phyloP scores from a whole-genome alignment of 2,329 filamentous ascomycete genomes.

The Colletotrichum caudatum region DNA sequence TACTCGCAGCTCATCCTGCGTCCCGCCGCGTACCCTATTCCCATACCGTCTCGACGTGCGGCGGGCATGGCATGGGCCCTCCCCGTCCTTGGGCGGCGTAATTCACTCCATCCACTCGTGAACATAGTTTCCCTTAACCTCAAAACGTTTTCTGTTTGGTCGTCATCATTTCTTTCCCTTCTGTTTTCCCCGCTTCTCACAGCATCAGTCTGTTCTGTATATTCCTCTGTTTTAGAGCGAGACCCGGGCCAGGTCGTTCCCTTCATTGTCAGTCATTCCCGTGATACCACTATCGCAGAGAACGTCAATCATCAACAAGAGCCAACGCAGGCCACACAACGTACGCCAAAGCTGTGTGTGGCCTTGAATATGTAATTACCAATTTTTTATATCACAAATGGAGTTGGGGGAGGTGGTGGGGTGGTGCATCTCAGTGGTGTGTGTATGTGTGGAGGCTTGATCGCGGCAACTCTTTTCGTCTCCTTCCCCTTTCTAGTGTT shows the following conservation, averaged over 20 bases:
- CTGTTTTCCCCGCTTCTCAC: slow-evolving; percentile 9
- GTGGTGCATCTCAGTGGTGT: slow-evolving; percentile 10
- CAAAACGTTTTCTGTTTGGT: slow-evolving; percentile 3
- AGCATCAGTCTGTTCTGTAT: slow-evolving; percentile 42
- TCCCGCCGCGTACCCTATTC: slow-evolving; percentile 27
- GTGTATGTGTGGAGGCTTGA: neutral
- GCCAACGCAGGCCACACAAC: slow-evolving; percentile 9
- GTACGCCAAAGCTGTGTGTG: slow-evolving; percentile 17
- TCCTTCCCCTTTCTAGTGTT: neutral
- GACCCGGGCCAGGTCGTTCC: slow-evolving; percentile 44
- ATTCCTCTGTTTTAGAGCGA: slow-evolving; percentile 39
- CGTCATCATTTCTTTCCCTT: neutral
- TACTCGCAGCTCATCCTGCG: neutral
- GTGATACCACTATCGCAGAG: slow-evolving; percentile 43
- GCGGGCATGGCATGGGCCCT: slow-evolving; percentile 25
- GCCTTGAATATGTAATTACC: slow-evolving; percentile 40
- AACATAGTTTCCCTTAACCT: slow-evolving; percentile 35
- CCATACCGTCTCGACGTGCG: slow-evolving; percentile 10
- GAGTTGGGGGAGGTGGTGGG: slow-evolving; percentile 16
- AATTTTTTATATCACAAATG: slow-evolving; percentile 27
- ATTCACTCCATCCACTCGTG: slow-evolving; percentile 39
- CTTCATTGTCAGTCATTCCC: slow-evolving; percentile 43
- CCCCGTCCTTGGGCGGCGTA: slow-evolving; percentile 25
- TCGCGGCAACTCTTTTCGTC: neutral
- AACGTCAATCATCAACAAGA: slow-evolving; percentile 20